A percentile compares a stretch with the other conserved stretches of the same genome.
Conservation (phyloP, 352 stramenopile genomes). For the Globisporangium radiosum region DNA sequence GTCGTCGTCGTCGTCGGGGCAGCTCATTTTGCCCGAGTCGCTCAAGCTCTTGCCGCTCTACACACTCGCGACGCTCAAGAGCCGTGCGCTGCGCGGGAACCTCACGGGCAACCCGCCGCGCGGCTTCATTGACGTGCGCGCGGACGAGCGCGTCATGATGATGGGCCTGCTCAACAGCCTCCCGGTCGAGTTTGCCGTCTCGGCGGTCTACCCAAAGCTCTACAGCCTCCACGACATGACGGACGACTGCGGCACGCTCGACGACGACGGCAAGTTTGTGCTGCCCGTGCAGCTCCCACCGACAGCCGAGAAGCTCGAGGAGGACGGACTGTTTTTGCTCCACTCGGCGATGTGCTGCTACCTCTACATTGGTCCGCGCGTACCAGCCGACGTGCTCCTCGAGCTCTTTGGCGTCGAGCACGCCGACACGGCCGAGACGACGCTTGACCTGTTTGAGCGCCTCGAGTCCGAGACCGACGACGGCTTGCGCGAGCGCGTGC, state of each 20-base stretch:
- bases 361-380: conserved; percentile 82
- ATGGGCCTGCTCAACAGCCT: conserved; percentile 76
- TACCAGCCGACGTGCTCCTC: conserved; percentile 53
- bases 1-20: conserved; percentile 82
- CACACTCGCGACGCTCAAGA: conserved; percentile 84
- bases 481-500: conserved; percentile 56
- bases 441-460: conserved; percentile 58
- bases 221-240: conserved; percentile 85
- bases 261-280: conserved; percentile 73
- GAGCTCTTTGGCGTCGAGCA: conserved; percentile 83
- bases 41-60: conserved; percentile 89
- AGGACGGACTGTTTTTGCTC: conserved; percentile 82
- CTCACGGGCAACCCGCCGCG: conserved; percentile 68
- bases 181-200: conserved; percentile 79
- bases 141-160: conserved; percentile 85
- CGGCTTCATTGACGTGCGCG: conserved; percentile 79
- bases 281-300: conserved; percentile 67
- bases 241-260: conserved; percentile 68
- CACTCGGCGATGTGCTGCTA: conserved; percentile 85
- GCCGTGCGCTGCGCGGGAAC: conserved; percentile 79
- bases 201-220: conserved; percentile 82
- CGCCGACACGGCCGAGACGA: conserved; percentile 69
- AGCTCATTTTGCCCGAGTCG: conserved; percentile 90
- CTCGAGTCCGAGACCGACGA: conserved; percentile 47
- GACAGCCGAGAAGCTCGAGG: conserved; percentile 82